Evolutionary conservation across 2,329 filamentous ascomycete species (phyloP), one percentile per base, ranked within the genome.

Genomic region (Sclerotinia spermophila): DNA sequence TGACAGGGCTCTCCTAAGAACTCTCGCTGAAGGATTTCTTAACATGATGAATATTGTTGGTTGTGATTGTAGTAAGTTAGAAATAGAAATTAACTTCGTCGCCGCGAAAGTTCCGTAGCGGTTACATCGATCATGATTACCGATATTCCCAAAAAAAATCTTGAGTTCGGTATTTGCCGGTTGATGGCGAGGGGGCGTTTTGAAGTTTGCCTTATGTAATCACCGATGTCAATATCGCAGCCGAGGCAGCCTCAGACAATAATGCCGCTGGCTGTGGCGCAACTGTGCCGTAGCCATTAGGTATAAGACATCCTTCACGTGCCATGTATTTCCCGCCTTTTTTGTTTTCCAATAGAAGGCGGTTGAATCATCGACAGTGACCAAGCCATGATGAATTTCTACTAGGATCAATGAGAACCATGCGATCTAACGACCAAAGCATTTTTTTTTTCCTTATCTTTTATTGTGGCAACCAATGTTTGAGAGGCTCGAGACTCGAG

Each of bases 11-110:
- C 75, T 75, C 24, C 71, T 68, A 48, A 79, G 70, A 17, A 71
- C 71, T 44, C 76, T 72, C 40, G 77, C 73, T n/a, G 77, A 75
- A 42, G 75, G 69, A 67, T 71, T 73, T 70, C 74, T 78, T 71
- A 79, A 74, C 77, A 79, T 80, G 70, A 67, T 79, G 73, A 45
- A 44, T 65, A 5, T 19, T 19, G 17, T 33, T 38, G 33, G 40
- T 27, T 19, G 66, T 27, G 8, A 40, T 61, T 40, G n/a, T 30
- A 5, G 13, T 60, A 44, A 21, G 27, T 33, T 33, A 11, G 5
- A 27, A 24, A 8, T 33, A 45, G 8, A 51, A 51, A 24, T 40
- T 7, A 21, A 68, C 19, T 44, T 40, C n/a, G 40, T 68, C 53
- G 66, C 38, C 55, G n/a, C 44, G 40, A 61, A 27, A 64, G 44